Conservation (phyloP, 805 yeast genomes). For the Yamadazyma scolyti region DNA sequence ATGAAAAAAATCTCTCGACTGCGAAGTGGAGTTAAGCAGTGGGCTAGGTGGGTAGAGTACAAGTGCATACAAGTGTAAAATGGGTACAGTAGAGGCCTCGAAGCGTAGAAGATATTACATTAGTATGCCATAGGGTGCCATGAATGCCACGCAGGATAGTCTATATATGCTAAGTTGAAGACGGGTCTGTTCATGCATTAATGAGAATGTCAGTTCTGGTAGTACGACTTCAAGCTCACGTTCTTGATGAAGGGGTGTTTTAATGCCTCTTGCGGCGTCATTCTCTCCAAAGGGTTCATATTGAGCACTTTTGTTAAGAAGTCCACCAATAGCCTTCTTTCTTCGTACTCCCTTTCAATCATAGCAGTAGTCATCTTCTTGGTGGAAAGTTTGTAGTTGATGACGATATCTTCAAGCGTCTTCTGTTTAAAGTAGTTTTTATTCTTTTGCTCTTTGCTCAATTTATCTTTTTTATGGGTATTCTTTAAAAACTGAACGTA, state of each 20-base stretch:
- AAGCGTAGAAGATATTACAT: too few relatives aligned
- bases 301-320: conserved; percentile 75
- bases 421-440: conserved; percentile 74
- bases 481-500: conserved; percentile 25
- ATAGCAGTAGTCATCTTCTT: conserved; percentile 49
- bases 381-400: conserved; percentile 68
- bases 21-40: too few relatives aligned
- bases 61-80: too few relatives aligned
- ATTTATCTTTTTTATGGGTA: conserved; percentile 27
- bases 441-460: conserved; percentile 65
- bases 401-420: conserved; percentile 66
- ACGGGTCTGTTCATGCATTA: too few relatives aligned
- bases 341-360: conserved; percentile 69
- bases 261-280: conserved; percentile 95
- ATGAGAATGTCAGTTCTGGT: too few relatives aligned
- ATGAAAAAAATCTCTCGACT: too few relatives aligned
- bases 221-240: too few relatives aligned
- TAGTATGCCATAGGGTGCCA: too few relatives aligned
- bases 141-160: too few relatives aligned
- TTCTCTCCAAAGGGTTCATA: conserved; percentile 87
- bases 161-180: too few relatives aligned
- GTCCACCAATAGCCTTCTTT: conserved; percentile 69
- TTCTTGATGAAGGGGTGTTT: conserved; percentile 79
- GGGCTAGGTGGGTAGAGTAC: too few relatives aligned
- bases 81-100: too few relatives aligned